phyloP scores from a whole-genome alignment of 176 grass and related monocot genomes.

The Puya raimondii region DNA sequence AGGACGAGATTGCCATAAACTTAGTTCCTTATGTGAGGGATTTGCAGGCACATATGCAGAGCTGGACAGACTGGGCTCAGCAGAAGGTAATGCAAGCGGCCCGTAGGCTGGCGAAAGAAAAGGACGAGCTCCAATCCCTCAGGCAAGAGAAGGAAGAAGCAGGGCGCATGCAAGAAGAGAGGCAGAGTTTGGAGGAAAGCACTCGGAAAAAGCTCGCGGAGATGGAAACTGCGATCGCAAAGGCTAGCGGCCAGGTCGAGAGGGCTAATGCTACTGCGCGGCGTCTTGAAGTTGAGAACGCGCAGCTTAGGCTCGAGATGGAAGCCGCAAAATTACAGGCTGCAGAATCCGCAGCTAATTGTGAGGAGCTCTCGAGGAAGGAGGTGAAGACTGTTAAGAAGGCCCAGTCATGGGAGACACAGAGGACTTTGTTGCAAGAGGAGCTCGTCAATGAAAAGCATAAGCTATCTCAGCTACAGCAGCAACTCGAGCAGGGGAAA shows the following conservation, averaged over 20 bases:
- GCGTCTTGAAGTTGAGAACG: slow-evolving; percentile 54
- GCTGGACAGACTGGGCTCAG: slow-evolving; percentile 94
- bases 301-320: slow-evolving; percentile 63
- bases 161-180: slow-evolving; percentile 55
- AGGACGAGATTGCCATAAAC: slow-evolving; percentile 63
- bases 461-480: slow-evolving; percentile 43
- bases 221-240: slow-evolving; percentile 83
- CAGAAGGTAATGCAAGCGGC: slow-evolving; percentile 96
- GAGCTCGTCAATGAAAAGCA: slow-evolving; percentile 53
- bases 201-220: slow-evolving; percentile 79
- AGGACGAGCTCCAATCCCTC: slow-evolving; percentile 61
- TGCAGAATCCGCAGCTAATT: slow-evolving; percentile 34
- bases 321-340: slow-evolving; percentile 75
- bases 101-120: slow-evolving; percentile 72
- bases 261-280: slow-evolving; percentile 58
- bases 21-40: slow-evolving; percentile 72
- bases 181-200: slow-evolving; percentile 62
- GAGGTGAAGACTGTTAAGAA: slow-evolving; percentile 64
- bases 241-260: slow-evolving; percentile 54
- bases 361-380: slow-evolving; percentile 60
- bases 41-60: slow-evolving; percentile 56
- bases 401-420: slow-evolving; percentile 73
- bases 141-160: slow-evolving; percentile 73
- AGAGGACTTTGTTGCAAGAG: slow-evolving; percentile 59
- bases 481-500: slow-evolving; percentile 49